Conservation (phyloP, 2,329 filamentous ascomycete genomes). For the Aquanectria penicillioides region DNA sequence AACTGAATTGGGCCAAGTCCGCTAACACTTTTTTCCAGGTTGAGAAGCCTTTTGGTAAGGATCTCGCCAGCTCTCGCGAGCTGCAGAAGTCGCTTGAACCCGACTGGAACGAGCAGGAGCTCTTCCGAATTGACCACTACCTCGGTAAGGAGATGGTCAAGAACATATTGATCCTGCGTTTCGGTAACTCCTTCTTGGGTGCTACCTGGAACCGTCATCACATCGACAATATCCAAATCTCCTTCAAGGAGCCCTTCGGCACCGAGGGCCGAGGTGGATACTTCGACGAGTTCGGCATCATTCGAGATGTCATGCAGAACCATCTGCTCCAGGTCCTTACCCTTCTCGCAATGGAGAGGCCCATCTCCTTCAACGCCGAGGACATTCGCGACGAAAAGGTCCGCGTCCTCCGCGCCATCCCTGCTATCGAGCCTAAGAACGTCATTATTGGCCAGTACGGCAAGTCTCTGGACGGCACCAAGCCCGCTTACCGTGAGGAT, state of each 20-base stretch:
- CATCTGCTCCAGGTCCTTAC: slow-evolving; percentile 97
- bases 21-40: slow-evolving; percentile 68
- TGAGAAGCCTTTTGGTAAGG: slow-evolving; percentile 99
- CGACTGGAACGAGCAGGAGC: slow-evolving; percentile 98
- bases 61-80: slow-evolving; percentile 91
- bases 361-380: slow-evolving; percentile 97
- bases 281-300: slow-evolving; percentile 99
- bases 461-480: slow-evolving; percentile 93
- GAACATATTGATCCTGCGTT: slow-evolving; percentile 97
- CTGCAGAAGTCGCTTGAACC: slow-evolving; percentile 94
- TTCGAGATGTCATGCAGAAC: slow-evolving; percentile 99
- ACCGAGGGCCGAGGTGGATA: slow-evolving; percentile 98
- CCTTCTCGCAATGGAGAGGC: slow-evolving; percentile 96
- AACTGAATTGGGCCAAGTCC: not conserved
- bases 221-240: slow-evolving; percentile 99
- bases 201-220: slow-evolving; percentile 99
- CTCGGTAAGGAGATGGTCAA: slow-evolving; percentile 99
- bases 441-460: slow-evolving; percentile 99
- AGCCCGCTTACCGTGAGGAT: slow-evolving; percentile 98
- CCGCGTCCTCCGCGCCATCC: slow-evolving; percentile 91
- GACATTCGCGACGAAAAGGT: slow-evolving; percentile 99
- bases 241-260: slow-evolving; percentile 99
- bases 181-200: slow-evolving; percentile 98
- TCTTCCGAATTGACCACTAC: slow-evolving; percentile 99
- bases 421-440: slow-evolving; percentile 97